A percentile compares a stretch with the other conserved stretches of the same genome.
These are phyloP conservation scores for Cinnamomum chago DNA, from an alignment of 164 flowering plant species.

Conservation along the genomic window DNA sequence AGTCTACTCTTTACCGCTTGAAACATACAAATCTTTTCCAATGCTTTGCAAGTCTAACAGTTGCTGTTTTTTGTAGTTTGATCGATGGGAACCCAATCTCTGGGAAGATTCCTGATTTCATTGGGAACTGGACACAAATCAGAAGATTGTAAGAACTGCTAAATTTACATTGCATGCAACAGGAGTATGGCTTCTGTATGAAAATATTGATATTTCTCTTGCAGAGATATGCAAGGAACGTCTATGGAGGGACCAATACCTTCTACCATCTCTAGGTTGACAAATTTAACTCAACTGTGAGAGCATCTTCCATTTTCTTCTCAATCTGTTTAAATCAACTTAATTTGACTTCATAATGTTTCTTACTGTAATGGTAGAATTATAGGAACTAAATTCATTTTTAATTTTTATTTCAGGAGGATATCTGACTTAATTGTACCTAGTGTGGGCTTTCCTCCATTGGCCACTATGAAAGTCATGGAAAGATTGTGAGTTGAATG, in stretches of 20 bases:
- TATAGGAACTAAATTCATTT: neutral
- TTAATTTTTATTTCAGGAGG: constrained; percentile 37
- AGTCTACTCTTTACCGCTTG: neutral
- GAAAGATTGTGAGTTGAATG: constrained; percentile 41
- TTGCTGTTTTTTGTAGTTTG: constrained; percentile 47
- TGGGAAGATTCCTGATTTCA: constrained; percentile 78
- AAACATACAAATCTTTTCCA: neutral
- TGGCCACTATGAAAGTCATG: constrained; percentile 32
- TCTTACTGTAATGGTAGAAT: neutral
- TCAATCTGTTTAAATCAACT: neutral
- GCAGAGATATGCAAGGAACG: constrained; percentile 72
- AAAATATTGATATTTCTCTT: neutral
- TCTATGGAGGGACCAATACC: constrained; percentile 71
- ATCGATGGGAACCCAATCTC: constrained; percentile 63
- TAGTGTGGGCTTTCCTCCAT: constrained; percentile 41
- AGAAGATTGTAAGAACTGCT: constrained; percentile 48
- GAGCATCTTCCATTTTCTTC: constrained; percentile 1
- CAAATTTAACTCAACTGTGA: constrained; percentile 25
- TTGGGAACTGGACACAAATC: constrained; percentile 70
- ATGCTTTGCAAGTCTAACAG: neutral
- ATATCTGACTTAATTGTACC: constrained; percentile 59
- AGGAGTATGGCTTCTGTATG: neutral
- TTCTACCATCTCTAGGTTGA: constrained; percentile 37
- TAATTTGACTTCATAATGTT: neutral
- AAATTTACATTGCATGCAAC: neutral